Conservation (phyloP, 2,329 filamentous ascomycete genomes). For the Fusarium camptoceras region DNA sequence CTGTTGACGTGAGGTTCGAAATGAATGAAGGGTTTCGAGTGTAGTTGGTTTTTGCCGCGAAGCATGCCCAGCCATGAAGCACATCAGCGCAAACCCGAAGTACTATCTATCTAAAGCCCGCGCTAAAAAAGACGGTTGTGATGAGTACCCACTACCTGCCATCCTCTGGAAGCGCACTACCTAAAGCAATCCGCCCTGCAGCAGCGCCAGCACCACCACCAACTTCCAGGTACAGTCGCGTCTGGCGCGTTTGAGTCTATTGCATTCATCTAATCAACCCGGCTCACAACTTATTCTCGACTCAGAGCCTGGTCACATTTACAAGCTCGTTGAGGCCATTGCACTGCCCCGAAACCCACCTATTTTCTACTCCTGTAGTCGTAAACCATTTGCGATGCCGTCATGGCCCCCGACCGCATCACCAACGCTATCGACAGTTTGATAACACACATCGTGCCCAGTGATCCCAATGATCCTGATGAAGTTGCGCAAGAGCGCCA, state of each 20-base stretch:
- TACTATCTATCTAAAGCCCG: too few relatives aligned
- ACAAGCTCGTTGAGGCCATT: not conserved
- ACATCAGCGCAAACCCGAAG: conserved; percentile 38
- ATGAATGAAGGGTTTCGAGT: conserved; percentile 47
- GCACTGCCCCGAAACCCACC: not conserved
- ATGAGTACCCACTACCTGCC: conserved; percentile 40
- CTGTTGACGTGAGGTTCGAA: conserved; percentile 46
- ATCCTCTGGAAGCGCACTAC: conserved; percentile 13
- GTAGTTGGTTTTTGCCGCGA: conserved; percentile 54
- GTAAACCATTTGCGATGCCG: conserved; percentile 55
- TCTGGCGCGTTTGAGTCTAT: conserved; percentile 41
- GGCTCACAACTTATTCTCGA: not conserved
- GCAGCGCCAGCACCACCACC: conserved; percentile 28
- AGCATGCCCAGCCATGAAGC: conserved; percentile 31
- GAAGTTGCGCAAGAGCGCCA: conserved; percentile 76
- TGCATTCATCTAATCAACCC: conserved; percentile 19
- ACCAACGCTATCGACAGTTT: conserved; percentile 83
- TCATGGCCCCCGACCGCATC: conserved; percentile 75
- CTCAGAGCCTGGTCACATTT: not conserved
- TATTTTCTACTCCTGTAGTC: not conserved
- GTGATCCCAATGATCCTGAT: conserved; percentile 73
- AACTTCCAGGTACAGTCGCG: conserved; percentile 45
- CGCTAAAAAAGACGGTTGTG: too few relatives aligned
- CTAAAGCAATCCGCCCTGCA: conserved; percentile 35
- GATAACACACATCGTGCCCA: conserved; percentile 78